Evolutionary conservation across 441 rosid species (phyloP), one percentile per base, ranked within the genome.

Genomic region (Sinapis alba): DNA sequence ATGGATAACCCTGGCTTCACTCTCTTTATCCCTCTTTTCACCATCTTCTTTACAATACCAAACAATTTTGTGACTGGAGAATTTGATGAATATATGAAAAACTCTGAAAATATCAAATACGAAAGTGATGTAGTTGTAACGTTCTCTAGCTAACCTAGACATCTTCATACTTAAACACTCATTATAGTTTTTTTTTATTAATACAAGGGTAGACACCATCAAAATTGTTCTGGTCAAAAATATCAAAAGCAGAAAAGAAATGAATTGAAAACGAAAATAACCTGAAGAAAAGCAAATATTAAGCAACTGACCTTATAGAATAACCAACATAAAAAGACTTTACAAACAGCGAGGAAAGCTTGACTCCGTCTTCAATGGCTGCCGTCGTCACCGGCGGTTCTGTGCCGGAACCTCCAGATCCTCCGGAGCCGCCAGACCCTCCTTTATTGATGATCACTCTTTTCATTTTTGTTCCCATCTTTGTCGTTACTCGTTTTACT

Each of bases 231-330:
- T 32, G 34, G 1, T 36, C 5, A 3, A 36, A 11, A 10, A 2
- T 36, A 36, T 36, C n/a, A 38, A 38, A 38, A 38, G n/a, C 6
- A 67, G 5, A 45, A 21, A 0, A 47, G 0, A 60, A 61, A 59
- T 2, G 12, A 32, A 32, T 32, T 32, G 34, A 28, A 28, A 38
- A 66, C 78, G 38, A 58, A 74, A 32, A 32, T 28, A 19, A 68
- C 32, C 9, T 10, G 86, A 13, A 43, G 50, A 43, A 43, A 43
- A 43, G 50, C 16, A 43, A 43, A 41, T 13, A 12, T 41, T 13
- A 41, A 12, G 18, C 16, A 43, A 13, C 50, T 0, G 50, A 87
- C 90, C 96, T 90, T 32, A 32, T n/a, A n/a, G n/a, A n/a, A n/a
- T n/a, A n/a, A n/a, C n/a, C n/a, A n/a, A n/a, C n/a, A n/a, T n/a